Base-by-base conservation (phyloP, 2,329 filamentous ascomycete genomes). In the Setomelanomma holmii region DNA sequence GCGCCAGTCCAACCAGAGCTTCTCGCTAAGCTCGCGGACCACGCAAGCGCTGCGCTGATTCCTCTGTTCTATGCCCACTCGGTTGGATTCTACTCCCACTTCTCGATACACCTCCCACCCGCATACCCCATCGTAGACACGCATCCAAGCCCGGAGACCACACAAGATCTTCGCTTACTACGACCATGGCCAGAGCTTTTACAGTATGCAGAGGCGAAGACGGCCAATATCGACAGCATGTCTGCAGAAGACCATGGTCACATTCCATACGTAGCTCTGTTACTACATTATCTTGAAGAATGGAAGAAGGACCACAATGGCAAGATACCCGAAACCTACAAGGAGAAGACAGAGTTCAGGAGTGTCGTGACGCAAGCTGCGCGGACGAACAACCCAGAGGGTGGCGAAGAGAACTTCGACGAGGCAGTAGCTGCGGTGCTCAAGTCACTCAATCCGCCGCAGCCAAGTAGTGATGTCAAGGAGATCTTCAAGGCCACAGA, bases 341-440 rank as follows among this genome's bases (percentile, higher is more conserved):
- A 88, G 57, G 91, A 98, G 58, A 99, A 99, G 79, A 87, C 82
- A 6, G 87, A 87, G 12, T 98, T 99, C 72, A 84, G 90, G 49
- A 84, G 87, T 22, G 76, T 88, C 11, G 85, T 99, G 1, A 80
- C 86, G 10, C 80, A 81, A 5, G 86, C 84, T 2, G 84, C 89
- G 63, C 85, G 92, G 63, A 89, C 80, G 44, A 79, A 88, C 62
- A 96, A 86, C 51, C 75, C 91, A 0, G 92, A 96, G 72, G 93
- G 92, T 40, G 90, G 89, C 50, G 95, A 99, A 71, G 95, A 99
- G 78, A 99, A 99, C 74, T 99, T 92, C 68, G 91, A 97, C 55
- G 95, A 99, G 75, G 96, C 95, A 4, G 86, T 88, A 40, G 87
- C 86, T 12, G 91, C 93, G 4, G 92, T 98, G 1, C 81, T 98